These are phyloP conservation scores for Populus davidiana DNA, from an alignment of 345 rosid genomes.

Conservation along the genomic window DNA sequence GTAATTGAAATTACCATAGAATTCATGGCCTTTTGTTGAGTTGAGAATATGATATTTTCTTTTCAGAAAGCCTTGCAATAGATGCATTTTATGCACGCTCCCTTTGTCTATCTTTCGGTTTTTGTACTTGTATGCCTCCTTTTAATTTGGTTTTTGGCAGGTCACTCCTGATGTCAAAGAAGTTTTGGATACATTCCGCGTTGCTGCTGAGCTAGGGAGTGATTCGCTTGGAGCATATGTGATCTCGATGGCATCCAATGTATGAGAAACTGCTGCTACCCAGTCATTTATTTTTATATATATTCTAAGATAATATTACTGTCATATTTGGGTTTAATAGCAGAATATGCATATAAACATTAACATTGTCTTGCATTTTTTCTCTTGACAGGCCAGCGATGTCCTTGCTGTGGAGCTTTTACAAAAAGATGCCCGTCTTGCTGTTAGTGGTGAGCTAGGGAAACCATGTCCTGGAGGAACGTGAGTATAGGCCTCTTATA, in stretches of 20 bases:
- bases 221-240: slow-evolving; percentile 97
- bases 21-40: background rate
- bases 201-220: slow-evolving; percentile 92
- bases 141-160: slow-evolving; percentile 32
- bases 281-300: background rate
- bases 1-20: background rate
- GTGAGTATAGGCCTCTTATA: slow-evolving; percentile 41
- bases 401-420: slow-evolving; percentile 95
- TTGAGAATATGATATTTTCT: slow-evolving; percentile 8
- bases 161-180: slow-evolving; percentile 79
- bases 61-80: background rate
- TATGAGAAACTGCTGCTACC: slow-evolving; percentile 30
- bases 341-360: background rate
- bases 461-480: slow-evolving; percentile 89
- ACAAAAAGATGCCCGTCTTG: slow-evolving; percentile 88
- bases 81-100: background rate
- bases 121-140: background rate
- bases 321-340: background rate
- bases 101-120: background rate
- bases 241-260: slow-evolving; percentile 98
- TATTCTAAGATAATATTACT: background rate
- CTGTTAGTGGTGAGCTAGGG: slow-evolving; percentile 78
- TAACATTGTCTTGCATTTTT: slow-evolving; percentile 16
- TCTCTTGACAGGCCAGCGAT: slow-evolving; percentile 76
- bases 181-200: slow-evolving; percentile 82